These are phyloP conservation scores for Suillus clintonianus DNA, from an alignment of 768 basidiomycete genomes.

Conservation along the genomic window DNA sequence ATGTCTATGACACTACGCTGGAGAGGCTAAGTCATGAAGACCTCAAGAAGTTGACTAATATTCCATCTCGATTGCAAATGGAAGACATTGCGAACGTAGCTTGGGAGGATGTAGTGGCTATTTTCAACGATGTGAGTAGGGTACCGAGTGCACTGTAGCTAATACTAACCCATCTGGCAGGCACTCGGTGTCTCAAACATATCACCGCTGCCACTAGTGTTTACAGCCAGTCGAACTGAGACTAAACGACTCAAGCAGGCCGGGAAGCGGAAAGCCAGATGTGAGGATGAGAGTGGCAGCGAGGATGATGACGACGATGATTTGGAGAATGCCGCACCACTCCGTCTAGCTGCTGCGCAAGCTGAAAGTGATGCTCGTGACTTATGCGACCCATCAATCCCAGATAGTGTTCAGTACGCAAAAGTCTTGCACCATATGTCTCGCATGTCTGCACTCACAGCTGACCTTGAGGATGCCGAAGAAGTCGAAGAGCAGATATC, in stretches of 20 bases:
- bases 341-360: not conserved
- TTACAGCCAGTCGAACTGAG: not conserved
- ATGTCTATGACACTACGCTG: not conserved
- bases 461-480: no score
- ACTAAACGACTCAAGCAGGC: not conserved
- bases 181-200: not conserved
- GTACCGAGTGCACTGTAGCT: not conserved
- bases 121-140: not conserved
- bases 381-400: not conserved
- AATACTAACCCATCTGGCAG: not conserved
- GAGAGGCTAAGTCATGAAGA: not conserved
- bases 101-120: not conserved
- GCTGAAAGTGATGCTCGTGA: not conserved
- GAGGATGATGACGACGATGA: not conserved
- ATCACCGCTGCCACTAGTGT: not conserved
- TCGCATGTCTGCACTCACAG: no score
- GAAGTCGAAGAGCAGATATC: no score
- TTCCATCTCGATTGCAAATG: not conserved
- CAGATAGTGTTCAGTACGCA: no score
- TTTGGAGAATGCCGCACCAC: not conserved
- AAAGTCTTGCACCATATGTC: no score
- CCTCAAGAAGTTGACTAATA: not conserved
- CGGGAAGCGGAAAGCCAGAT: not conserved
- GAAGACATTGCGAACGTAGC: not conserved
- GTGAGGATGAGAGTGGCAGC: not conserved